phyloP scores from a whole-genome alignment of 2,329 filamentous ascomycete species.

The Hansfordia pulvinata region DNA sequence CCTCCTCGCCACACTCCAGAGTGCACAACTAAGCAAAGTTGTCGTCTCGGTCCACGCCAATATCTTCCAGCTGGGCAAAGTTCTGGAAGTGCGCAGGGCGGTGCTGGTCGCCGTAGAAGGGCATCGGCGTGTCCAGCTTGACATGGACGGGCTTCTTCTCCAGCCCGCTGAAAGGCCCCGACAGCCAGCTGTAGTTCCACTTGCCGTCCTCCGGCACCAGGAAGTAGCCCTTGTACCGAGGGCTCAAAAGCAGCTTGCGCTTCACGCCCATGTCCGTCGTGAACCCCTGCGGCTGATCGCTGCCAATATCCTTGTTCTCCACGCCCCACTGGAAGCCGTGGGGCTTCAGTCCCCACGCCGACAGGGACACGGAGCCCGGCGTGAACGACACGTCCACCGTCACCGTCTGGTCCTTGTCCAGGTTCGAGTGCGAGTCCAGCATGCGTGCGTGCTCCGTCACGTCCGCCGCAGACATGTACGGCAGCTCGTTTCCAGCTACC shows the following conservation, averaged over 20 bases:
- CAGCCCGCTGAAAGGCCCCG: conserved; percentile 70
- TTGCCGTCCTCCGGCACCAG: conserved; percentile 77
- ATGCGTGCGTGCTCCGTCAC: conserved; percentile 88
- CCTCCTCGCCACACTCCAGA: conserved; percentile 2
- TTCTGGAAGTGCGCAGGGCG: conserved; percentile 92
- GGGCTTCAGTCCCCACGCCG: conserved; percentile 86
- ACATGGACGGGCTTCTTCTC: conserved; percentile 88
- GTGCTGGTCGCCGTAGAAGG: conserved; percentile 89
- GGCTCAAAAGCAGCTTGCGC: conserved; percentile 82
- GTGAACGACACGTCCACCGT: conserved; percentile 96
- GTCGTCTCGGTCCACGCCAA: conserved; percentile 86
- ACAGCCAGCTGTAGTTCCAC: conserved; percentile 99
- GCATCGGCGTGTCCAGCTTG: conserved; percentile 79
- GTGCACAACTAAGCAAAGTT: conserved; percentile 64
- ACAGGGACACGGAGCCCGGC: conserved; percentile 86
- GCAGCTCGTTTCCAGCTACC: conserved; percentile 82
- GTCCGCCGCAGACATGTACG: conserved; percentile 91
- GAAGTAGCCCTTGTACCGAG: conserved; percentile 93
- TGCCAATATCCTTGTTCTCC: conserved; percentile 85
- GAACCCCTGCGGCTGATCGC: conserved; percentile 90
- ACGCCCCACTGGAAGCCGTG: conserved; percentile 93
- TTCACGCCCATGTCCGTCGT: conserved; percentile 87
- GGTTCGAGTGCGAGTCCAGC: conserved; percentile 66
- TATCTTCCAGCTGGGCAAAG: conserved; percentile 93
- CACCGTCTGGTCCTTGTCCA: conserved; percentile 80